Conservation (phyloP, 2,329 filamentous ascomycete species). For the Ilyonectria destructans region DNA sequence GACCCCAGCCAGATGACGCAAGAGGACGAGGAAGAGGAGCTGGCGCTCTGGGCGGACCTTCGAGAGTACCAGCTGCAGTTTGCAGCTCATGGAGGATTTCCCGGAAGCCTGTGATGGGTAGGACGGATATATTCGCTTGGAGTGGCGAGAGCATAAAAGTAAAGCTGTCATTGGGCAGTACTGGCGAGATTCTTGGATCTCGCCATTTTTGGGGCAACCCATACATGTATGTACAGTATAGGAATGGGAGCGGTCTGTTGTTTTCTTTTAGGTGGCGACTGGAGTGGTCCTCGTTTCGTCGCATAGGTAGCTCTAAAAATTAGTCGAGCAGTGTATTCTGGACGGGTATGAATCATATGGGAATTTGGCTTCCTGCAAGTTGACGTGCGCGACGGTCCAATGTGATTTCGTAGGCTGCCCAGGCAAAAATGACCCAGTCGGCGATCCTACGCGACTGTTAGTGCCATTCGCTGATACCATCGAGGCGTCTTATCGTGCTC, state of each 20-base stretch:
- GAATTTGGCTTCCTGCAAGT: constrained; percentile 37
- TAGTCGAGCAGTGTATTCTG: constrained; percentile 20
- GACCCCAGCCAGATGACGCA: constrained; percentile 60
- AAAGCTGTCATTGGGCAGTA: constrained; percentile 5
- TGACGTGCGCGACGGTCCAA: constrained; percentile 29
- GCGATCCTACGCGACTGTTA: constrained; percentile 30
- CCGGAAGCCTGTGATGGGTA: constrained; percentile 44
- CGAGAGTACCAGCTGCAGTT: constrained; percentile 85
- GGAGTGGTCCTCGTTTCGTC: neutral
- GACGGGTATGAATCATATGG: constrained; percentile 35
- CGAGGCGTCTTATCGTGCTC: too few species aligned
- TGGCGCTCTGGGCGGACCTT: constrained; percentile 84
- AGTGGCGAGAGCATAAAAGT: constrained; percentile 6
- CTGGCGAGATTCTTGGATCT: constrained; percentile 5
- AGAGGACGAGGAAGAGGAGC: constrained; percentile 82
- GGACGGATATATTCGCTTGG: neutral
- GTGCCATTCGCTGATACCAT: neutral
- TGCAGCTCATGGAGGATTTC: constrained; percentile 74
- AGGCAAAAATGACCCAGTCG: constrained; percentile 42
- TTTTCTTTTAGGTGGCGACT: neutral
- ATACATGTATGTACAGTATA: constrained; percentile 27
- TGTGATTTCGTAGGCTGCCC: constrained; percentile 36
- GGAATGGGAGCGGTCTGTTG: neutral
- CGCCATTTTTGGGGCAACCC: constrained; percentile 30
- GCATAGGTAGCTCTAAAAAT: constrained; percentile 12